Evolutionary conservation across 768 basidiomycete species (phyloP), one percentile per base, ranked within the genome.

Genomic region (Suillus fuscotomentosus): DNA sequence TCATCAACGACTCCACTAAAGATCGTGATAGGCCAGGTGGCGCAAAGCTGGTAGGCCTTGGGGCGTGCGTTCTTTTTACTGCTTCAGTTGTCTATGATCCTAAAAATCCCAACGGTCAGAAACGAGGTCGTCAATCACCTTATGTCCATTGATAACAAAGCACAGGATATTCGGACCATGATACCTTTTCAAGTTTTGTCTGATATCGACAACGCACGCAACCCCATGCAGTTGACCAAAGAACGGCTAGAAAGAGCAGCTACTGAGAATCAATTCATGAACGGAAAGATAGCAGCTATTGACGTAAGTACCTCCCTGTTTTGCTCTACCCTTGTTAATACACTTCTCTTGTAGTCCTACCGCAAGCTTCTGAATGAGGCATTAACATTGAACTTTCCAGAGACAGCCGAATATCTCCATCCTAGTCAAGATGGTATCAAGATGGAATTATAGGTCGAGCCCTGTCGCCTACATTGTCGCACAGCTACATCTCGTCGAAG

Each of bases 241-340:
- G 92, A 94, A 64, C 82, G 90, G 60, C 75, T 95, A 15, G 93
- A 95, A 77, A 83, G 92, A 61, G 86, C 91, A 0, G 91, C 93
- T 38, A 90, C 91, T 3, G 94, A 95, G 78, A 95, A 95, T 72
- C 93, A 94, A 71, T 94, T 93, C 68, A 92, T 93, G 89, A 92
- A 94, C 70, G 92, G 91, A 36, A 94, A 94, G 72, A 91, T 95
- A 45, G 82, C 84, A 53, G 93, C 92, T 1, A 84, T 95, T 34
- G 84, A 87, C 62, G 91, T 92, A 67, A 69, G 85, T 69, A 41
- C 50, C 42, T 50, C 51, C 53, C 31, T 64, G 11, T 39, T n/a
- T 38, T 50, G 39, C 20, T 61, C 54, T 39, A 0, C 24, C 15
- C 39, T 13, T 38, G 63, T 62, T 62, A 65, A 66, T 67, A 66